phyloP scores from a whole-genome alignment of 2,329 filamentous ascomycete genomes.

The Alternaria sp. region DNA sequence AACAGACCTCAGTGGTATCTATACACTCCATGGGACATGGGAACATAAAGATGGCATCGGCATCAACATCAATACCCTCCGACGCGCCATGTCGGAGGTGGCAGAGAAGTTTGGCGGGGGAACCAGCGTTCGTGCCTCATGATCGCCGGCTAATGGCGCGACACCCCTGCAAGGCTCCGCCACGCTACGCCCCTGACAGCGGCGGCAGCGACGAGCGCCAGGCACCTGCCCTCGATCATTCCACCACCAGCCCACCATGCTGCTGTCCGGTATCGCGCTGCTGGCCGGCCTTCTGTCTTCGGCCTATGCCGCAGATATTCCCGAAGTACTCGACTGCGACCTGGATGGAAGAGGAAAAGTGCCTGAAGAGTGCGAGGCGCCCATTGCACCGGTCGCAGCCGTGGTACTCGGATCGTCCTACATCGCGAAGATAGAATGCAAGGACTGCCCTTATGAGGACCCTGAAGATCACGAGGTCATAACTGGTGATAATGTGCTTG shows the following conservation, averaged over 20 bases:
- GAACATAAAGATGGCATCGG: no score
- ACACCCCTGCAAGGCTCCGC: neutral
- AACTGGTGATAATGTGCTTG: slow-evolving; percentile 33
- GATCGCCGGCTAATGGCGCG: slow-evolving; percentile 1
- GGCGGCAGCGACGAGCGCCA: slow-evolving; percentile 13
- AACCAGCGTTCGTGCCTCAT: neutral
- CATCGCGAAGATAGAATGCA: slow-evolving; percentile 40
- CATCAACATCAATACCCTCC: neutral
- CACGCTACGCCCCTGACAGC: slow-evolving; percentile 23
- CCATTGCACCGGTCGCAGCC: slow-evolving; percentile 31
- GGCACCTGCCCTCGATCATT: slow-evolving; percentile 8
- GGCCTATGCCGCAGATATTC: slow-evolving; percentile 12
- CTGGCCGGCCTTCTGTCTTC: slow-evolving; percentile 14
- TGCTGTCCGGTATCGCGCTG: slow-evolving; percentile 8
- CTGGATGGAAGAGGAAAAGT: slow-evolving; percentile 3
- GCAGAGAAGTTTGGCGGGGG: neutral
- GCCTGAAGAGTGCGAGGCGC: slow-evolving; percentile 28
- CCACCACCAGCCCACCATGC: slow-evolving; percentile 17
- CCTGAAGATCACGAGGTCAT: slow-evolving; percentile 5
- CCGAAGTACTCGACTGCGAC: slow-evolving; percentile 23
- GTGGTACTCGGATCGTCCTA: slow-evolving; percentile 35
- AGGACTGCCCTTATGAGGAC: slow-evolving; percentile 31
- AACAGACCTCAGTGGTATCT: neutral
- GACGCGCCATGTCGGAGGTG: neutral
- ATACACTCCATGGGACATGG: neutral